Base-by-base conservation (phyloP, 495 filamentous ascomycete species). In the Collariella sp. region DNA sequence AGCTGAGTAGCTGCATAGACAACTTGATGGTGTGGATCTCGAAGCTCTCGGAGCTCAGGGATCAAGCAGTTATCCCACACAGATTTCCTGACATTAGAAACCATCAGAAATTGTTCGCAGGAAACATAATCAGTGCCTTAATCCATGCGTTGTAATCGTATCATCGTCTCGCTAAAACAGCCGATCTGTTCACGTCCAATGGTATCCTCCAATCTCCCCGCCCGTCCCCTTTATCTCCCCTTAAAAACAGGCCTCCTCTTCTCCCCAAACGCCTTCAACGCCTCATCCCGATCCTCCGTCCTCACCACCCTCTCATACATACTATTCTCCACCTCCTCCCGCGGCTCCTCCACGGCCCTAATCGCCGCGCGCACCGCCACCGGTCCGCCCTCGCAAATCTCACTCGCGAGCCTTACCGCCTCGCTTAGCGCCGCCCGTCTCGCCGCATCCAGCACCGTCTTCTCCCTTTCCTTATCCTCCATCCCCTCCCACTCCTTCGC, bases 381-480 rank as follows among this genome's bases (percentile, higher is more conserved):
- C 0, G 93, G 93, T 0, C 83, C 93, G 26, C 93, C 94, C 70
- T 88, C 79, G 67, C 88, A 93, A 45, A 96, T 89, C 70, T 88
- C 84, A 56, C 71, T 62, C 11, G 90, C 93, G 46, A 97, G 63
- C 63, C 83, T 79, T 46, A 97, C 79, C 48, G 88, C 85, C 68
- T 83, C 84, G 13, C 77, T 77, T 41, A 94, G 68, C 26, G 85
- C 87, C 65, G 75, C 76, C 52, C 79, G 77, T 34, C 85, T 71
- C 33, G 82, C 86, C 60, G 60, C 41, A 22, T 60, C 61, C 49
- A 80, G 43, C 26, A 67, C 59, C 40, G 60, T 41, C 39, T 61
- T 51, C 16, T 56, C 66, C 33, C 63, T 55, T 36, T 65, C 68
- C 33, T 51, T 61, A 36, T 77, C 65, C 31, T 73, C 72, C 16